phyloP scores from a whole-genome alignment of 306 rosid species.

The Trichosanthes cucumerina region DNA sequence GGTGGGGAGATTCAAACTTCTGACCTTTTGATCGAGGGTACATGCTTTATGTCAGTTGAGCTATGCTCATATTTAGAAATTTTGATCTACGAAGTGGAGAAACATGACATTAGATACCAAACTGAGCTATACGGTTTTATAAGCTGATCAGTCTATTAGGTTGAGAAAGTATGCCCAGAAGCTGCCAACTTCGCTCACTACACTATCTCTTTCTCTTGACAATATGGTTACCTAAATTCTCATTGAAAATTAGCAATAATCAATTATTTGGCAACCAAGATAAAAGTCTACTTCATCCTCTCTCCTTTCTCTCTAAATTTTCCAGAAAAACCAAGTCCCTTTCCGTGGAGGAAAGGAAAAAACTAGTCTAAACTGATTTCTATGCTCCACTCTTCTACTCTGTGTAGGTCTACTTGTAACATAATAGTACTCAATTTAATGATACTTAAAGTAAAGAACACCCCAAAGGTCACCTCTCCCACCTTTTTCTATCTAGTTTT shows the following conservation, averaged over 20 bases:
- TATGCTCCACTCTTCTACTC: neutral
- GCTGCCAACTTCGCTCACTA: neutral
- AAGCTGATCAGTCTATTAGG: neutral
- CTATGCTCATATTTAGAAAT: too few species aligned
- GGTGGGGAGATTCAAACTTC: too few species aligned
- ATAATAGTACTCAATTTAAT: neutral
- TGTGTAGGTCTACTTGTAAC: neutral
- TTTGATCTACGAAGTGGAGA: neutral
- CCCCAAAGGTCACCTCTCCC: neutral
- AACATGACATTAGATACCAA: neutral
- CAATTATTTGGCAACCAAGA: neutral
- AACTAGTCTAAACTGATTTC: neutral
- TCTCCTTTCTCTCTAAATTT: neutral
- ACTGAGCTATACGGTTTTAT: neutral
- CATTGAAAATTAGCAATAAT: neutral
- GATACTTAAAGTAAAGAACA: neutral
- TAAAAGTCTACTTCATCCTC: neutral
- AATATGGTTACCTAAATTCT: neutral
- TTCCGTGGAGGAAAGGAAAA: neutral
- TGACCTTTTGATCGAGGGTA: too few species aligned
- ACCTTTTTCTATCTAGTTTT: neutral
- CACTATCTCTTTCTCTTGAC: neutral
- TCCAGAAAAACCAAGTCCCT: neutral
- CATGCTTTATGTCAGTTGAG: too few species aligned
- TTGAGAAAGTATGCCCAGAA: neutral